These are phyloP conservation scores for Venturia oleaginea DNA, from an alignment of 2,329 filamentous ascomycete genomes.

Conservation along the genomic window DNA sequence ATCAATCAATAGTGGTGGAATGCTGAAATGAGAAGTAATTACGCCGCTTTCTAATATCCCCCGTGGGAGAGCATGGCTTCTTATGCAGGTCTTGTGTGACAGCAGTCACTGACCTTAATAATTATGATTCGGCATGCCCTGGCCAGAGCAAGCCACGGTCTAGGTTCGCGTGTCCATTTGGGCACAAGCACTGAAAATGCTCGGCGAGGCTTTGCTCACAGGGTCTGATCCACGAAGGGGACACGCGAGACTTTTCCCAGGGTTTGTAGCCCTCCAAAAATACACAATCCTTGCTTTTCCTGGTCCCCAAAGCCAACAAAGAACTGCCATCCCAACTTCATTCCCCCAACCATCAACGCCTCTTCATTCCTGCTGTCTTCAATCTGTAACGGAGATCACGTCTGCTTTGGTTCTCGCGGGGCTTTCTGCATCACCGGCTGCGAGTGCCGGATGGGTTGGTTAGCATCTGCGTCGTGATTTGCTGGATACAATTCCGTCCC, in stretches of 20 bases:
- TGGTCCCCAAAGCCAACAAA: background rate
- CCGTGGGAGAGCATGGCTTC: background rate
- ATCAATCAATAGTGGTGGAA: background rate
- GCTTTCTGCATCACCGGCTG: background rate
- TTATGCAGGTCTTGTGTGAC: slow-evolving; percentile 2
- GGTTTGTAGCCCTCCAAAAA: background rate
- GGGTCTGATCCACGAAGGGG: background rate
- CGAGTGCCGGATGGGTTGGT: background rate
- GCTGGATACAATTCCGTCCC: background rate
- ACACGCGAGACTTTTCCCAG: background rate
- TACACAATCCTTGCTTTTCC: background rate
- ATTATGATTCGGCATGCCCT: slow-evolving; percentile 3
- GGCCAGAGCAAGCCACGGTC: slow-evolving; percentile 3
- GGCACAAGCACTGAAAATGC: background rate
- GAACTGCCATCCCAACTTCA: background rate
- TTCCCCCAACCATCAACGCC: background rate
- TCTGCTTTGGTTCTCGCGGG: background rate
- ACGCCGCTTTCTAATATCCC: background rate
- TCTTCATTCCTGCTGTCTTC: background rate
- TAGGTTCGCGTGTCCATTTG: background rate
- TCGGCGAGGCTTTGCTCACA: background rate
- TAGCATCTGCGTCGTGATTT: background rate
- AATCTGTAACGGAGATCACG: background rate
- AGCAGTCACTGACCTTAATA: background rate
- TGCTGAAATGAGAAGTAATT: background rate